A percentile compares a stretch with the other conserved stretches of the same genome.
Conservation (phyloP, 2,329 filamentous ascomycete genomes). For the Apiospora saccharicola region DNA sequence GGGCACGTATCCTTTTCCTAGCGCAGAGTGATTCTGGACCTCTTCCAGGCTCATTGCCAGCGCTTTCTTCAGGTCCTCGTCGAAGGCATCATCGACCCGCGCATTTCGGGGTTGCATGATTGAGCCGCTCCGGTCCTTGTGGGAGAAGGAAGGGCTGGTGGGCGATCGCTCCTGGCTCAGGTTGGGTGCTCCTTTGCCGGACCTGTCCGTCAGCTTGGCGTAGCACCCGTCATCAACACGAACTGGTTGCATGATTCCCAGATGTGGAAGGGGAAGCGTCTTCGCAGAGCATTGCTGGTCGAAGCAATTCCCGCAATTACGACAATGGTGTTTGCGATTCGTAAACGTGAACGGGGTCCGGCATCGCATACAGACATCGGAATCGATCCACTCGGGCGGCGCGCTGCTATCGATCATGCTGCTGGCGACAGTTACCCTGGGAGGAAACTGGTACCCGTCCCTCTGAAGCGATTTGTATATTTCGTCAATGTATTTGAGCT, state of each 20-base stretch:
- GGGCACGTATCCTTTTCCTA: constrained; percentile 71
- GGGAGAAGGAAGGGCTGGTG: constrained; percentile 51
- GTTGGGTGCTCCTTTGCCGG: constrained; percentile 49
- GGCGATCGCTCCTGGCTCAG: constrained; percentile 57
- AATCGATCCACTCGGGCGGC: constrained; percentile 97
- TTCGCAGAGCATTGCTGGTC: constrained; percentile 95
- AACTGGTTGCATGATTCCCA: constrained; percentile 90
- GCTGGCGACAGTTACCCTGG: constrained; percentile 84
- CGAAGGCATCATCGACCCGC: constrained; percentile 87
- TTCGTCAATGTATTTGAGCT: constrained; percentile 85
- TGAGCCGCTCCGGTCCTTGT: constrained; percentile 71
- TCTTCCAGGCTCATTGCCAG: constrained; percentile 98
- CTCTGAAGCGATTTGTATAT: constrained; percentile 83
- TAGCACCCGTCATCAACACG: constrained; percentile 97
- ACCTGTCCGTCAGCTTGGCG: constrained; percentile 83
- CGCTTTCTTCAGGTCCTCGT: constrained; percentile 92
- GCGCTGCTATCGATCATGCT: constrained; percentile 98
- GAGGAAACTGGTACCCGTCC: constrained; percentile 90
- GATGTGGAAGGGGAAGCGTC: constrained; percentile 83
- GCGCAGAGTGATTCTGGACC: constrained; percentile 71
- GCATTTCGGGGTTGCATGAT: constrained; percentile 90
- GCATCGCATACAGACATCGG: constrained; percentile 98
- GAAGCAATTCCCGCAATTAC: constrained; percentile 98
- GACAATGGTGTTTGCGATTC: constrained; percentile 97
- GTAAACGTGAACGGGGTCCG: constrained; percentile 96